Percentiles rank a stretch among this genome's conserved stretches.
phyloP scores from a whole-genome alignment of 805 yeast genomes.

The Blastobotrys americana region DNA sequence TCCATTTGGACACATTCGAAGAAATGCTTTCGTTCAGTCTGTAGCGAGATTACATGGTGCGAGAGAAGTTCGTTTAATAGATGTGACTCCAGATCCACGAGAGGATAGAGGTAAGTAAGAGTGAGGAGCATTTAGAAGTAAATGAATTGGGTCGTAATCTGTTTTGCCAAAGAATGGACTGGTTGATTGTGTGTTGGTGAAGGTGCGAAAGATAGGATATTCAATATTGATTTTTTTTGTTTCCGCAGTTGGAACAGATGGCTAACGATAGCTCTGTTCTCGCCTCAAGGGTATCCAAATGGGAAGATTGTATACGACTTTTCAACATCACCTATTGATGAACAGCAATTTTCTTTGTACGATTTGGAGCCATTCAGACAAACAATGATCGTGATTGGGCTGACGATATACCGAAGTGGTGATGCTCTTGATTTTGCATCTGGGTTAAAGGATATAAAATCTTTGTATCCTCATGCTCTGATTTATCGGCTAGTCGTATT shows the following conservation, averaged over 20 bases:
- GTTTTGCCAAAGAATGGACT: not conserved
- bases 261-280: constrained; percentile 50
- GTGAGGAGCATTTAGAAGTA: not conserved
- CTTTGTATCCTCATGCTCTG: constrained; percentile 41
- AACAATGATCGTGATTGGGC: constrained; percentile 46
- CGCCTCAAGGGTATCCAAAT: constrained; percentile 77
- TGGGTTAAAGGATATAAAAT: constrained; percentile 37
- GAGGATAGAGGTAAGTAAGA: constrained; percentile 28
- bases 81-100: constrained; percentile 59
- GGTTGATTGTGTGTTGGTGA: constrained; percentile 10
- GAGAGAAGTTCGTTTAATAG: constrained; percentile 63
- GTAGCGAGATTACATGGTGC: constrained; percentile 40
- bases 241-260: too few relatives aligned
- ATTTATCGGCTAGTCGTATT: constrained; percentile 35
- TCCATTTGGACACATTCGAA: constrained; percentile 50
- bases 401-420: constrained; percentile 29
- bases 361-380: constrained; percentile 90
- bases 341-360: constrained; percentile 53
- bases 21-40: constrained; percentile 38
- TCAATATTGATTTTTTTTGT: too few relatives aligned
- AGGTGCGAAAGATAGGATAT: not conserved
- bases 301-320: constrained; percentile 65
- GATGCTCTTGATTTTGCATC: constrained; percentile 21
- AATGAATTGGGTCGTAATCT: not conserved
- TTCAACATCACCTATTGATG: constrained; percentile 39